Conservation (phyloP, 2,329 filamentous ascomycete genomes). For the Nannizzia gypsea region DNA sequence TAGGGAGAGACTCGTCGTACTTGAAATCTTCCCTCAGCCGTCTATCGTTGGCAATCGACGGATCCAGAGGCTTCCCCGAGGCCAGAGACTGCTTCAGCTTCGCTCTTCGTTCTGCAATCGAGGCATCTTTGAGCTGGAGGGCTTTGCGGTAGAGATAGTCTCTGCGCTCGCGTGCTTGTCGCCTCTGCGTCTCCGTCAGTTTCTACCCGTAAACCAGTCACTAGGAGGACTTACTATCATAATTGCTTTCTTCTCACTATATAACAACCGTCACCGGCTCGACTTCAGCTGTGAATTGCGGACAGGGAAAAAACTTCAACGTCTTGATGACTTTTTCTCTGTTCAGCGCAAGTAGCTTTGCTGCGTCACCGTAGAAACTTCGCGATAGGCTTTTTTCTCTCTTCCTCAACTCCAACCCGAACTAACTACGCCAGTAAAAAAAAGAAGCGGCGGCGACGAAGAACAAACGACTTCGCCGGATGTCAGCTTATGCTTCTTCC, state of each 20-base stretch:
- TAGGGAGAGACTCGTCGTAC: conserved; percentile 75
- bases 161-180: conserved; percentile 65
- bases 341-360: neutral
- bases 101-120: conserved; percentile 81
- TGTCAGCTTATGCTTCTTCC: neutral
- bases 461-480: neutral
- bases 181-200: conserved; percentile 35
- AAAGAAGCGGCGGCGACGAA: neutral
- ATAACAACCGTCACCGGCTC: neutral
- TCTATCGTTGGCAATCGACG: conserved; percentile 76
- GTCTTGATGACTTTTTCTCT: neutral
- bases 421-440: neutral
- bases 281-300: neutral
- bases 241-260: neutral
- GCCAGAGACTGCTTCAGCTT: conserved; percentile 78
- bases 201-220: neutral
- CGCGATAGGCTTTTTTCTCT: neutral
- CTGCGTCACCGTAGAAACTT: conserved; percentile 3
- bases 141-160: conserved; percentile 89
- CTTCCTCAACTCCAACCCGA: neutral
- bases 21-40: conserved; percentile 74
- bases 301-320: neutral
- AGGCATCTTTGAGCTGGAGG: conserved; percentile 75
- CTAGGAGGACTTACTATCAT: neutral
- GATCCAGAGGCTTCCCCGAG: conserved; percentile 73